phyloP scores from a whole-genome alignment of 108 stramenopile genomes.

The Nitzschia sp. region DNA sequence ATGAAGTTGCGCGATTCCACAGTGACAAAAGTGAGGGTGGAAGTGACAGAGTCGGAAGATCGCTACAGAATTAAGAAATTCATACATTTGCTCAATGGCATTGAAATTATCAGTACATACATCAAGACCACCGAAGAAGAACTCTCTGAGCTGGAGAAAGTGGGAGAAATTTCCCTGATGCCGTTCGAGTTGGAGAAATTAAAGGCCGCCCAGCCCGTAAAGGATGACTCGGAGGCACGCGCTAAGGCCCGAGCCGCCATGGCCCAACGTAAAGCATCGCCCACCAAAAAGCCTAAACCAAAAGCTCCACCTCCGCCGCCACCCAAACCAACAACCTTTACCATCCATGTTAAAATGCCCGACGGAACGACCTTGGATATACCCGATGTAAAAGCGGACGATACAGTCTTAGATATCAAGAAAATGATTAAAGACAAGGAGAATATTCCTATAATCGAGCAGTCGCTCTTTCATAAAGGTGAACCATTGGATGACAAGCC shows the following conservation, averaged over 20 bases:
- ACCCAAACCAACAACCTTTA: neutral
- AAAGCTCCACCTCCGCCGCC: no score
- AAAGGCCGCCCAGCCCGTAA: neutral
- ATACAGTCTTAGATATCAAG: slow-evolving; percentile 20
- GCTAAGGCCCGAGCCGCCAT: neutral
- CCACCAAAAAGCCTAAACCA: no score
- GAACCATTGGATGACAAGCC: slow-evolving; percentile 1
- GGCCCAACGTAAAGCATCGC: neutral
- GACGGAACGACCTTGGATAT: slow-evolving; percentile 8
- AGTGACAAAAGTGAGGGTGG: neutral
- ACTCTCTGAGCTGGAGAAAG: neutral
- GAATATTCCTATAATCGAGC: slow-evolving; percentile 15
- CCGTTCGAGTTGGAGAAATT: neutral
- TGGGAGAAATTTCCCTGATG: neutral
- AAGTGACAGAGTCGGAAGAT: neutral
- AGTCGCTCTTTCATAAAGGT: slow-evolving; percentile 3
- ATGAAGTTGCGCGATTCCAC: neutral
- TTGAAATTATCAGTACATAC: neutral
- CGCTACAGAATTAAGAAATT: neutral
- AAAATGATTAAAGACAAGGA: slow-evolving; percentile 8
- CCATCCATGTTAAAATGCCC: neutral
- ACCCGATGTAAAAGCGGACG: slow-evolving; percentile 9
- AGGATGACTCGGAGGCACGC: neutral
- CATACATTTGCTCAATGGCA: neutral
- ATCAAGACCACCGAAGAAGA: neutral